A percentile compares a stretch with the other conserved stretches of the same genome.
Evolutionary conservation across 768 basidiomycete species (phyloP).

Genomic region (Ramaria rubella): DNA sequence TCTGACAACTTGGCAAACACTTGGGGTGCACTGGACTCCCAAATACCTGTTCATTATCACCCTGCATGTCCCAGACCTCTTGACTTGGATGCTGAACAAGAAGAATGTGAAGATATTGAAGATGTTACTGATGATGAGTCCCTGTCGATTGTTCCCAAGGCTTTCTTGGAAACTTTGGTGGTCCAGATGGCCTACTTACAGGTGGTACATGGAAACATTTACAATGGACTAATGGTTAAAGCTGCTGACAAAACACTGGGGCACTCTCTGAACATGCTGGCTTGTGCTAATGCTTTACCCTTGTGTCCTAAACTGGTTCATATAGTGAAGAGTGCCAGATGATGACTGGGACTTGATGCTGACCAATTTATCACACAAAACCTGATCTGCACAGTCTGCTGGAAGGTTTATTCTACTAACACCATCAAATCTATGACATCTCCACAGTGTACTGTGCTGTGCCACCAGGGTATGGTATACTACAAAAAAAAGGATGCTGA

Average conservation of each 20-base stretch:
- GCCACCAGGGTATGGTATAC: constrained; percentile 10
- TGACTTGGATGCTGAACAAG: too few species aligned
- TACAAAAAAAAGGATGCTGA: not conserved
- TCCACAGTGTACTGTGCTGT: not conserved
- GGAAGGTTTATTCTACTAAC: constrained; percentile 6
- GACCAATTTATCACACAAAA: constrained; percentile 22
- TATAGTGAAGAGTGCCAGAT: constrained; percentile 10
- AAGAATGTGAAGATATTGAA: too few species aligned
- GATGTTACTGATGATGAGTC: too few species aligned
- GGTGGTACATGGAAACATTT: constrained; percentile 15
- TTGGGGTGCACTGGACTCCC: too few species aligned
- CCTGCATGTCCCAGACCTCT: too few species aligned
- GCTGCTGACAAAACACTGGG: constrained; percentile 10
- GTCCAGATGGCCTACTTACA: constrained; percentile 15
- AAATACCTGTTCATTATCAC: too few species aligned
- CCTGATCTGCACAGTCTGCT: constrained; percentile 9
- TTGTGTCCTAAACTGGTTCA: constrained; percentile 19
- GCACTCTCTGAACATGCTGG: constrained; percentile 8
- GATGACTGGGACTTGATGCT: constrained; percentile 22
- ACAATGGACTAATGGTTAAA: constrained; percentile 8
- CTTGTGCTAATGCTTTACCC: constrained; percentile 14
- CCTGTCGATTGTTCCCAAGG: not conserved
- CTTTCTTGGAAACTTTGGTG: not conserved
- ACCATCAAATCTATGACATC: not conserved
- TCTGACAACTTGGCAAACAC: too few species aligned